Evolutionary conservation across 306 rosid species (phyloP), one percentile per base, ranked within the genome.

Genomic region (Trifolium dubium): DNA sequence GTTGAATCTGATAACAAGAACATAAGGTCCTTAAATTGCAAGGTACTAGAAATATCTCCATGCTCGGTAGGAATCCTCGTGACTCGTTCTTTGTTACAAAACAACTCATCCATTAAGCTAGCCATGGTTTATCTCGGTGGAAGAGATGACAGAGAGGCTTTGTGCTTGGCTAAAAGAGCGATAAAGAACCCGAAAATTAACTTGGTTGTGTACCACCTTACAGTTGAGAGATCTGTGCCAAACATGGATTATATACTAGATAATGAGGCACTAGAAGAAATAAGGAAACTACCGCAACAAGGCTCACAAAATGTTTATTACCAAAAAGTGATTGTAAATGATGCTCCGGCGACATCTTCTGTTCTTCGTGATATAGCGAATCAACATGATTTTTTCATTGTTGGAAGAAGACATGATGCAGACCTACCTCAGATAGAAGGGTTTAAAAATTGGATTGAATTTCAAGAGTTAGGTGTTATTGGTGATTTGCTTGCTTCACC

Each of bases 401-500:
- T 85, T 56, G 96, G 96, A 50, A 90, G 87, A 67, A 64, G 85
- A 41, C 55, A 81, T 41, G 81, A 58, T 6, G 5, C 34, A 2
- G 46, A 78, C 14, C 80, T 67, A 2, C 85, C 89, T 51, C 93
- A 83, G 28, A 81, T 72, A 6, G 32, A 62, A 3, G 93, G 90
- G 11, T 83, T 88, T 28, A 5, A 69, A 3, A 44, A 79, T 39
- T 90, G 96, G 93, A 85, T 53, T 59, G 96, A 83, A 30, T 86
- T 82, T 64, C 49, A 81, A 2, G 93, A 90, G 71, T 73, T 88
- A 56, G 93, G 96, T 11, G 72, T 18, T 6, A 32, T 88, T 17
- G 93, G 93, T 14, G 96, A 90, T 84, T 72, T 85, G 77, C 89
- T 90, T 47, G 86, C 91, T 64, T 88, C 96, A n/a, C 19, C 79